Percentiles rank a stretch among this genome's conserved stretches.
Conservation (phyloP, 108 stramenopile genomes). For the Pseudonitzschia pungens region DNA sequence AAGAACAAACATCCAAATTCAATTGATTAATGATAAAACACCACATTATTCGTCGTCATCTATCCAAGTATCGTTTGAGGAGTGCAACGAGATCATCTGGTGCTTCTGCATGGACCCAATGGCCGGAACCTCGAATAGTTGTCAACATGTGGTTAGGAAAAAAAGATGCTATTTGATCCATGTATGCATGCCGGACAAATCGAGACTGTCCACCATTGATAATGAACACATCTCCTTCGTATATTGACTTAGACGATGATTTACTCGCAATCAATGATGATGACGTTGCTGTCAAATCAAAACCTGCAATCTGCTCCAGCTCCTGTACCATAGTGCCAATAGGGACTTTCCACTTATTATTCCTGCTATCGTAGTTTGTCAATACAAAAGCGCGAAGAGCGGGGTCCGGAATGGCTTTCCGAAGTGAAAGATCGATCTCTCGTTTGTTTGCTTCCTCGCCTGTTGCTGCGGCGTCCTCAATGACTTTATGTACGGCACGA, state of each 20-base stretch:
- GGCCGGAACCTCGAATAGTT: slow-evolving; percentile 88
- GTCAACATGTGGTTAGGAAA: slow-evolving; percentile 93
- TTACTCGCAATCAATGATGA: background rate
- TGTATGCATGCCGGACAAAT: slow-evolving; percentile 86
- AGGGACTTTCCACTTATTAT: slow-evolving; percentile 78
- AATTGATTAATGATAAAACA: slow-evolving; percentile 3
- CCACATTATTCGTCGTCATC: slow-evolving; percentile 24
- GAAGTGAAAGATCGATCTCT: slow-evolving; percentile 62
- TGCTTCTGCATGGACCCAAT: slow-evolving; percentile 95
- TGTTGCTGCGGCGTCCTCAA: slow-evolving; percentile 30
- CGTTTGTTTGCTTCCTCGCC: slow-evolving; percentile 22
- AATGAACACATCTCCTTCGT: slow-evolving; percentile 80
- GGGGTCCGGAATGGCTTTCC: slow-evolving; percentile 72
- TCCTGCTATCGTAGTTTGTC: slow-evolving; percentile 76
- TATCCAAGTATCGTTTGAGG: slow-evolving; percentile 77
- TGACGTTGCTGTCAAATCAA: slow-evolving; percentile 42
- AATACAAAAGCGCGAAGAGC: slow-evolving; percentile 86
- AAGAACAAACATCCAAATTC: no score
- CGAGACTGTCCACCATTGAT: slow-evolving; percentile 89
- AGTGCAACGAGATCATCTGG: slow-evolving; percentile 79
- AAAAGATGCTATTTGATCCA: slow-evolving; percentile 67
- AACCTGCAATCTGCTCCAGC: slow-evolving; percentile 79
- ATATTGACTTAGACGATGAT: slow-evolving; percentile 17
- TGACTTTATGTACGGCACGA: slow-evolving; percentile 52
- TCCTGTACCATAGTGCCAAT: slow-evolving; percentile 74